Percentiles rank a stretch among this genome's conserved stretches.
phyloP scores from a whole-genome alignment of 352 stramenopile species.

The Thalassiosira exigua region DNA sequence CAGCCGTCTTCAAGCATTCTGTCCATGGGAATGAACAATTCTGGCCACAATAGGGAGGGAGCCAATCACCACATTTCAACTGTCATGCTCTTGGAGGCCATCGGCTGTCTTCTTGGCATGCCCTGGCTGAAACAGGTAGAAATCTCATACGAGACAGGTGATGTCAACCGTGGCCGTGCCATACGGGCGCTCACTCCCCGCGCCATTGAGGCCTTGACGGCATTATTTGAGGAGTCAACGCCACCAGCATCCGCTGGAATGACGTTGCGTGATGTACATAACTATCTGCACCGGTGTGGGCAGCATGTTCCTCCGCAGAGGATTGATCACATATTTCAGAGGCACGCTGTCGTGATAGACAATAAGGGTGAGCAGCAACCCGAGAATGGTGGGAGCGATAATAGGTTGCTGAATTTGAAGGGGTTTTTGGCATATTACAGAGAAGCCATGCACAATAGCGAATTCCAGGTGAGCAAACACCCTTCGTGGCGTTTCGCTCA shows the following conservation, averaged over 20 bases:
- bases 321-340: slow-evolving; percentile 81
- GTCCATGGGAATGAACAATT: slow-evolving; percentile 71
- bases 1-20: slow-evolving; percentile 60
- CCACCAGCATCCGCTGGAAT: slow-evolving; percentile 63
- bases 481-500: slow-evolving; percentile 1
- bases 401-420: slow-evolving; percentile 68
- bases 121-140: slow-evolving; percentile 60
- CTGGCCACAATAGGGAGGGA: slow-evolving; percentile 47
- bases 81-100: slow-evolving; percentile 69
- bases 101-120: slow-evolving; percentile 72
- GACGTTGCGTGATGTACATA: slow-evolving; percentile 75
- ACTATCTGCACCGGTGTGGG: slow-evolving; percentile 74
- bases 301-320: slow-evolving; percentile 69
- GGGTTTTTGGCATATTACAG: slow-evolving; percentile 86
- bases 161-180: slow-evolving; percentile 58
- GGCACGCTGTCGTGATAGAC: slow-evolving; percentile 63
- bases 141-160: slow-evolving; percentile 67
- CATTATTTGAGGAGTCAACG: slow-evolving; percentile 81
- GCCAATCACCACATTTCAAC: slow-evolving; percentile 38
- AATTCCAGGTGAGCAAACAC: slow-evolving; percentile 61
- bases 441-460: slow-evolving; percentile 74
- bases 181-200: slow-evolving; percentile 57
- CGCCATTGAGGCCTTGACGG: slow-evolving; percentile 63
- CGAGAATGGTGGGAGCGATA: slow-evolving; percentile 30
- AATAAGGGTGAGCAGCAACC: slow-evolving; percentile 10